These are phyloP conservation scores for Rhodofomes roseus DNA, from an alignment of 1,284 basidiomycete species.

Conservation along the genomic window DNA sequence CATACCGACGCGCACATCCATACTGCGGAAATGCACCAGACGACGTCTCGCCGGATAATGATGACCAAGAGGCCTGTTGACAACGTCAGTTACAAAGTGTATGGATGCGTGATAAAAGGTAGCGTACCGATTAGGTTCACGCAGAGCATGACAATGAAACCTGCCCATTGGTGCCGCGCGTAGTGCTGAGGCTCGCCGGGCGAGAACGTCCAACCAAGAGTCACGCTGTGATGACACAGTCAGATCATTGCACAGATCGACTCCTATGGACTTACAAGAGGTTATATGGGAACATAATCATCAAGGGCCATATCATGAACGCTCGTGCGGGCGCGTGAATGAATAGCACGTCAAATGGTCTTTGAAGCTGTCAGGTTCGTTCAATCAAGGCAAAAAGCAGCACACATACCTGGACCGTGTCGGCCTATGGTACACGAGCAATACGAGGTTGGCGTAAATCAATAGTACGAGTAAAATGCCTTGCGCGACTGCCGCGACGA, in stretches of 20 bases:
- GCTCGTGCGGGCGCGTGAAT: slow-evolving; percentile 74
- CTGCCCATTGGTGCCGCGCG: slow-evolving; percentile 52
- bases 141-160: slow-evolving; percentile 54
- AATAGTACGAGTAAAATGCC: slow-evolving; percentile 58
- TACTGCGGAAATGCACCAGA: slow-evolving; percentile 67
- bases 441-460: slow-evolving; percentile 62
- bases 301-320: slow-evolving; percentile 57
- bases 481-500: slow-evolving; percentile 56
- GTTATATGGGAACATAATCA: slow-evolving; percentile 44
- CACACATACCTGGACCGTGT: slow-evolving; percentile 24
- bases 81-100: neutral
- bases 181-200: slow-evolving; percentile 43
- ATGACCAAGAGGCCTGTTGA: slow-evolving; percentile 49
- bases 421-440: slow-evolving; percentile 65
- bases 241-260: too few species aligned
- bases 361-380: slow-evolving; percentile 9
- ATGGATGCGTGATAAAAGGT: neutral
- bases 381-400: too few species aligned
- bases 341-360: slow-evolving; percentile 61
- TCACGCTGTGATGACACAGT: slow-evolving; percentile 38
- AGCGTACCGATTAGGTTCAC: slow-evolving; percentile 47
- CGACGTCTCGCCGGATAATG: slow-evolving; percentile 53
- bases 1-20: slow-evolving; percentile 69
- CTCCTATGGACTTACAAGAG: slow-evolving; percentile 58
- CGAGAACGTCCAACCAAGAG: slow-evolving; percentile 45